Percentiles rank a stretch among this genome's conserved stretches.
Conservation (phyloP, 306 rosid species). For the Trifolium pratense region DNA sequence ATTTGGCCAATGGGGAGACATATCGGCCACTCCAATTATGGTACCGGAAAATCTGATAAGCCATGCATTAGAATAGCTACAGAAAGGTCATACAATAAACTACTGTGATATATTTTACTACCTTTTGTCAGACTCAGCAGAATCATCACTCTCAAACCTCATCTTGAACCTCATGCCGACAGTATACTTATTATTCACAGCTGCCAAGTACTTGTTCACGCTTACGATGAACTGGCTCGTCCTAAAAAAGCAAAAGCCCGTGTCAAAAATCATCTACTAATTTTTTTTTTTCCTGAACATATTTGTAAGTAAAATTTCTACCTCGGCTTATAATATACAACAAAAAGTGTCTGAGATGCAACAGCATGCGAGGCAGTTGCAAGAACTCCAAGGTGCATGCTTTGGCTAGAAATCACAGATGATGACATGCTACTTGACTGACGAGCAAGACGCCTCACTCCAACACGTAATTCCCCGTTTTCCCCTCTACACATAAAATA, state of each 20-base stretch:
- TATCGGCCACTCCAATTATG: conserved; percentile 77
- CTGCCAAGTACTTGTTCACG: conserved; percentile 71
- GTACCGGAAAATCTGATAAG: conserved; percentile 88
- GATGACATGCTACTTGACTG: conserved; percentile 88
- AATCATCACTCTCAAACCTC: conserved; percentile 93
- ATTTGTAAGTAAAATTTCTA: conserved; percentile 28
- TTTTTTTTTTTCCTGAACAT: conserved; percentile 3
- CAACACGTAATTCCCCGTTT: conserved; percentile 82
- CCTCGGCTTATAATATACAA: conserved; percentile 93
- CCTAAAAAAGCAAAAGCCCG: conserved; percentile 51
- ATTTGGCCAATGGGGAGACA: conserved; percentile 73
- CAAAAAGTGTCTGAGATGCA: conserved; percentile 72
- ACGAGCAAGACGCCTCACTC: conserved; percentile 82
- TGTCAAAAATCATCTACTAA: conserved; percentile 19
- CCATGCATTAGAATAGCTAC: conserved; percentile 35
- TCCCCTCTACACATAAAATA: conserved; percentile 63
- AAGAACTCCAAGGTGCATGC: conserved; percentile 97
- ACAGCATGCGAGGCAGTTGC: conserved; percentile 98
- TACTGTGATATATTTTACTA: conserved; percentile 38
- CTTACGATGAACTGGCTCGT: conserved; percentile 79
- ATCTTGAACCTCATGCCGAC: conserved; percentile 86
- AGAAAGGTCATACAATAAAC: conserved; percentile 27
- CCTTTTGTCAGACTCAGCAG: conserved; percentile 91
- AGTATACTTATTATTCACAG: conserved; percentile 55
- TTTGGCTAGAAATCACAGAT: conserved; percentile 91